Evolutionary conservation across 495 filamentous ascomycete species (phyloP), one percentile per base, ranked within the genome.

Genomic region (Daldinia vernicosa): DNA sequence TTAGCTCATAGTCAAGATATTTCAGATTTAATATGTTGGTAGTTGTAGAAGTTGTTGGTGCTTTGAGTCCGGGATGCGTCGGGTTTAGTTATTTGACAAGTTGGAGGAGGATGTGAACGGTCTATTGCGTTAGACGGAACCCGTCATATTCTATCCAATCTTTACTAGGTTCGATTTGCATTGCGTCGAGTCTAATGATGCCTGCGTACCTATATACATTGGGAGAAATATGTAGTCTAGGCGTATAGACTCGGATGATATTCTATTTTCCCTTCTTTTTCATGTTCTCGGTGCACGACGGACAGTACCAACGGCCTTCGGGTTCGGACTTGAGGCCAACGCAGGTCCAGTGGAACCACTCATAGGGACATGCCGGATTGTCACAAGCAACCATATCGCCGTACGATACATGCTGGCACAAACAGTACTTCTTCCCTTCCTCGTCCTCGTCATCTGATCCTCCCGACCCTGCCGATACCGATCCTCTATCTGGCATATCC

Each of bases 371-470:
- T 62, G 90, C 85, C 50, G 93, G 90, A 71, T 98, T 97, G 81
- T 99, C 95, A 80, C 95, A 99, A 3, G 93, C 95, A 32, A 99
- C 95, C 95, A 99, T 99, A 76, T 98, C 92, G 43, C 95, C 95
- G 82, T 92, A 95, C 78, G 92, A 96, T 64, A 97, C 92, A 70
- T 90, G 92, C 76, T 95, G 91, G 78, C 95, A 99, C 27, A 90
- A 87, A 80, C 95, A 99, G 79, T 99, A 99, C 67, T 94, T 91
- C 74, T 89, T 89, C 52, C 93, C 90, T 80, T 98, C 95, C 60
- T 92, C 90, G 51, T 90, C 93, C 45, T 96, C 95, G 51, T 94
- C 93, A 33, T 92, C 92, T 1, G 90, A 71, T 0, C 19, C 86
- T 11, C 91, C 92, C 37, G 79, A 74, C 39, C 77, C 82, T 17